phyloP scores from a whole-genome alignment of 805 yeast species.

The Metschnikowia lochheadii region DNA sequence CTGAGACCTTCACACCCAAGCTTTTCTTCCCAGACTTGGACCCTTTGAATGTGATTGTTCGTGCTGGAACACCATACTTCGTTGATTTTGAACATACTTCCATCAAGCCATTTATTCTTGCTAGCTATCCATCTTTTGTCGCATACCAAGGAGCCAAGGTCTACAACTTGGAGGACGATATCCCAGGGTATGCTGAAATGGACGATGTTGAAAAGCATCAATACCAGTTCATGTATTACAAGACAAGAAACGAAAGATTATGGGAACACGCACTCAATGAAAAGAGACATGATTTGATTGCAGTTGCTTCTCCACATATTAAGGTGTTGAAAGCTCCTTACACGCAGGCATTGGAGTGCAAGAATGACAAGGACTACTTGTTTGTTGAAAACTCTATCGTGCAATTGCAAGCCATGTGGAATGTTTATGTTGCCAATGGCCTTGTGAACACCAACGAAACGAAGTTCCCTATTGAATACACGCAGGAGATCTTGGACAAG shows the following conservation, averaged over 20 bases:
- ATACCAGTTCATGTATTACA: conserved; percentile 78
- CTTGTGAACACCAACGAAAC: conserved; percentile 43
- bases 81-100: conserved; percentile 80
- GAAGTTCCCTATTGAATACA: conserved; percentile 56
- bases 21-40: conserved; percentile 79
- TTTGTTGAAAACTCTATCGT: conserved; percentile 63
- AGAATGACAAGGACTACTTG: conserved; percentile 54
- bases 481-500: conserved; percentile 54
- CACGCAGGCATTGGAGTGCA: conserved; percentile 54
- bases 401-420: conserved; percentile 69
- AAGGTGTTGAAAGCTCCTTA: conserved; percentile 69
- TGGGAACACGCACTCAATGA: conserved; percentile 80
- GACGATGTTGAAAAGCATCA: conserved; percentile 73
- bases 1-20: conserved; percentile 66
- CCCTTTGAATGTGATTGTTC: conserved; percentile 76
- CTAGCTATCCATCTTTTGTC: conserved; percentile 76
- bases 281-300: conserved; percentile 61
- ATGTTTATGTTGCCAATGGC: conserved; percentile 53
- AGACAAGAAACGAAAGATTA: conserved; percentile 85
- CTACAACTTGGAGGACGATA: conserved; percentile 68
- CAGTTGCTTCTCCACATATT: conserved; percentile 78
- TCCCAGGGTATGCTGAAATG: conserved; percentile 64
- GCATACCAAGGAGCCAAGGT: conserved; percentile 87
- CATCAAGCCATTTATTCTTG: conserved; percentile 77
- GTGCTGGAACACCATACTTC: conserved; percentile 43